phyloP scores from a whole-genome alignment of 257 asterid genomes.

The Solanum ossicruentum region DNA sequence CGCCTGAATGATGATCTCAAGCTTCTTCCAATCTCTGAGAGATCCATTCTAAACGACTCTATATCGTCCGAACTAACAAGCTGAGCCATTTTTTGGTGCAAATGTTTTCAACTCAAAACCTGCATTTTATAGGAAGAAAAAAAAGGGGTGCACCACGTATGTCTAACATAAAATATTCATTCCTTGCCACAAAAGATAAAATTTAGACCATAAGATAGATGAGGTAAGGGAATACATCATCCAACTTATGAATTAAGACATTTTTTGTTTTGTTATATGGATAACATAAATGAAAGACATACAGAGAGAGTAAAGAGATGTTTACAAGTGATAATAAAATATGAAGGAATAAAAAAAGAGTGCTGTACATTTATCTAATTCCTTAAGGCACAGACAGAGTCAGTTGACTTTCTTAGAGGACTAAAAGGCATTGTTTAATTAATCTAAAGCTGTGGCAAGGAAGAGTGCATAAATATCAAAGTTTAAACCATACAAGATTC shows the following conservation, averaged over 20 bases:
- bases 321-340: background rate
- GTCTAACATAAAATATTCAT: background rate
- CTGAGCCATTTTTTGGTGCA: slow-evolving; percentile 11
- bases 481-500: background rate
- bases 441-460: background rate
- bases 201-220: background rate
- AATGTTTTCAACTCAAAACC: background rate
- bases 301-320: background rate
- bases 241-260: slow-evolving; percentile 6
- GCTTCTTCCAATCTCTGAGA: slow-evolving; percentile 12
- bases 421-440: background rate
- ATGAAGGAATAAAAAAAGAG: background rate
- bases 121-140: background rate
- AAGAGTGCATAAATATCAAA: background rate
- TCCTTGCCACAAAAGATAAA: background rate
- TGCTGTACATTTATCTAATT: background rate
- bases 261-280: background rate
- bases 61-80: slow-evolving; percentile 4
- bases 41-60: slow-evolving; percentile 12
- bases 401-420: background rate
- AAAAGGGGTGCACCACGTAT: background rate
- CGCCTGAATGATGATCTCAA: slow-evolving; percentile 6
- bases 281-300: background rate
- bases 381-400: background rate
- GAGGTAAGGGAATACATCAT: slow-evolving; percentile 19